These are phyloP conservation scores for Ogataea trehalophila DNA, from an alignment of 805 yeast genomes.

Conservation along the genomic window DNA sequence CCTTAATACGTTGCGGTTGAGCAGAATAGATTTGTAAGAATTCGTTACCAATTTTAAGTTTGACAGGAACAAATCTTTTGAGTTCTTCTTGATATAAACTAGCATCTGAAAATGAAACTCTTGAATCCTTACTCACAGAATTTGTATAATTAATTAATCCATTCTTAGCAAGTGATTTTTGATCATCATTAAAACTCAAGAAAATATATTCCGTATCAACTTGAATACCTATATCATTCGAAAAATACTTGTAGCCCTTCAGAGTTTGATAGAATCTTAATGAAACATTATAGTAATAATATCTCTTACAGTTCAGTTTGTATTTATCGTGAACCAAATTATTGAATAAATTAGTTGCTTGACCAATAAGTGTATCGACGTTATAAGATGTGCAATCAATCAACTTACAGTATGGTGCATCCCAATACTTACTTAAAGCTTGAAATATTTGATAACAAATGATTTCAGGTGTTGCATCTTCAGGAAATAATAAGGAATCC, in stretches of 20 bases:
- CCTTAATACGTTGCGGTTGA: constrained; percentile 37
- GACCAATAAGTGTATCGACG: constrained; percentile 8
- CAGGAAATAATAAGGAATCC: constrained; percentile 38
- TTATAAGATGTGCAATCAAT: constrained; percentile 64
- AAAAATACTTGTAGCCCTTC: constrained; percentile 5
- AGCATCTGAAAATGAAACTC: constrained; percentile 49
- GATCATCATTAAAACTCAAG: constrained; percentile 43
- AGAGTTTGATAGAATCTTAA: constrained; percentile 16
- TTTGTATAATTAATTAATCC: constrained; percentile 41
- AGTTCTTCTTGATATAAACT: constrained; percentile 44
- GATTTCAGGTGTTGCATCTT: constrained; percentile 40
- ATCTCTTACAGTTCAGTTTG: constrained; percentile 45
- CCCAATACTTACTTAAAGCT: constrained; percentile 67
- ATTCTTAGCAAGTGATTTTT: constrained; percentile 36
- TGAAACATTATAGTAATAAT: constrained; percentile 50
- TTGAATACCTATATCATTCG: constrained; percentile 5
- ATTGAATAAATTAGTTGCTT: constrained; percentile 13
- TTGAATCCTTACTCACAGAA: constrained; percentile 41
- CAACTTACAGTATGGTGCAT: constrained; percentile 55
- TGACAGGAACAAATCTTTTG: constrained; percentile 54
- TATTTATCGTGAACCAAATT: constrained; percentile 45
- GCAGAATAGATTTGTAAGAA: constrained; percentile 53
- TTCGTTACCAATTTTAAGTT: constrained; percentile 64
- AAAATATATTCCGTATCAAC: constrained; percentile 27
- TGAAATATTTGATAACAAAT: constrained; percentile 59